These are phyloP conservation scores for Furcasterigmium sp. DNA, from an alignment of 2,329 filamentous ascomycete species.

Conservation along the genomic window DNA sequence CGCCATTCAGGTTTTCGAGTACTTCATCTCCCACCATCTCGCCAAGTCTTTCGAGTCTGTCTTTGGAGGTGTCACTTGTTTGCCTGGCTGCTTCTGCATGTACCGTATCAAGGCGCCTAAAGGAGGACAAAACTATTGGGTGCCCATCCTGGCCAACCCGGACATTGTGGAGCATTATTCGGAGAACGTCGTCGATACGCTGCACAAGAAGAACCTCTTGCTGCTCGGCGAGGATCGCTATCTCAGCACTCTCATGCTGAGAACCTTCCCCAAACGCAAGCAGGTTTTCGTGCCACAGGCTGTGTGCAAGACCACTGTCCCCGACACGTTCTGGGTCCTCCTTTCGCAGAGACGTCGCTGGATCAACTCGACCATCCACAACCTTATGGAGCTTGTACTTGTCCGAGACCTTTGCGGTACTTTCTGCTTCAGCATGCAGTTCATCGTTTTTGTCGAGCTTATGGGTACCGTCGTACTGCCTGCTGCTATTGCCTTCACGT, in stretches of 20 bases:
- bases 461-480: slow-evolving; percentile 92
- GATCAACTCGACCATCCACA: slow-evolving; percentile 99
- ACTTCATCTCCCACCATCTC: slow-evolving; percentile 97
- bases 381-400: slow-evolving; percentile 93
- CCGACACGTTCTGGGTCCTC: slow-evolving; percentile 85
- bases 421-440: slow-evolving; percentile 99
- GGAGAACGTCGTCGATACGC: slow-evolving; percentile 95
- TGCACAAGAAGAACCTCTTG: slow-evolving; percentile 95
- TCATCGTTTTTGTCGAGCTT: slow-evolving; percentile 92
- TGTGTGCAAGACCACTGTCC: slow-evolving; percentile 97
- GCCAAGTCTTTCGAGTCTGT: slow-evolving; percentile 97
- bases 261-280: slow-evolving; percentile 98
- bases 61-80: slow-evolving; percentile 97
- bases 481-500: slow-evolving; percentile 92
- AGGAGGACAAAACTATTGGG: slow-evolving; percentile 98
- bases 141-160: slow-evolving; percentile 95
- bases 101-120: slow-evolving; percentile 99
- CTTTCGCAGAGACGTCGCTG: slow-evolving; percentile 92
- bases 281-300: slow-evolving; percentile 98
- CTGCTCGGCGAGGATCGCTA: slow-evolving; percentile 92
- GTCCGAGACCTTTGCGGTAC: slow-evolving; percentile 96
- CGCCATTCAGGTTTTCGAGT: slow-evolving; percentile 98
- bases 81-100: slow-evolving; percentile 99
- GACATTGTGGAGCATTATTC: slow-evolving; percentile 99
- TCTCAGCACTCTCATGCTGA: slow-evolving; percentile 93